phyloP scores from a whole-genome alignment of 169 alveolate genomes.

The Plasmodium blacklocki region DNA sequence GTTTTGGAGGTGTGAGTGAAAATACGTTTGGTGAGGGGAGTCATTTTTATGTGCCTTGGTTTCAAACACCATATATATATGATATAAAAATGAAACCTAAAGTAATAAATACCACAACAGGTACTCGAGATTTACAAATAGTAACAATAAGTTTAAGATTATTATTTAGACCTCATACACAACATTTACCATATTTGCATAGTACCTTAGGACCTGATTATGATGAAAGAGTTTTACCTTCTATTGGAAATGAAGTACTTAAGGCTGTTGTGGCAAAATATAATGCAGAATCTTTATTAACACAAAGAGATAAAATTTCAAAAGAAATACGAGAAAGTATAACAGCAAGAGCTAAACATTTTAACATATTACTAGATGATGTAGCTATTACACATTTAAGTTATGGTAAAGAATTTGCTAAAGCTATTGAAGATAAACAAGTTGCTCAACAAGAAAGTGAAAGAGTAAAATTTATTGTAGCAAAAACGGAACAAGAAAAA shows the following conservation, averaged over 20 bases:
- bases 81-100: conserved; percentile 94
- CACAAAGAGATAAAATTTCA: conserved; percentile 97
- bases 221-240: conserved; percentile 97
- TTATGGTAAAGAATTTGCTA: conserved; percentile 96
- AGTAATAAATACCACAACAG: conserved; percentile 94
- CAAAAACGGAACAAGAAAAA: conserved; percentile 96
- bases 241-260: conserved; percentile 97
- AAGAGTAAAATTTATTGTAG: conserved; percentile 96
- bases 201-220: conserved; percentile 97
- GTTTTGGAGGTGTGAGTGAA: conserved; percentile 93
- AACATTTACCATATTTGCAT: conserved; percentile 93
- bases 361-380: conserved; percentile 96
- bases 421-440: conserved; percentile 98
- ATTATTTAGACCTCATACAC: conserved; percentile 93
- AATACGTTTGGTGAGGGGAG: conserved; percentile 94
- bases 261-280: conserved; percentile 97
- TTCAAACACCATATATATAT: conserved; percentile 92
- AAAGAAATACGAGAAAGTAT: conserved; percentile 93
- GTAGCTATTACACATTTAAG: conserved; percentile 97
- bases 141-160: conserved; percentile 95
- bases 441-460: conserved; percentile 99
- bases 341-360: conserved; percentile 94
- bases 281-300: conserved; percentile 96
- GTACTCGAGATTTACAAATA: conserved; percentile 95
- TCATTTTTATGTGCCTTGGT: conserved; percentile 94